Percentiles rank a stretch among this genome's conserved stretches.
Conservation (phyloP, 129 eudicot species). For the Chrysanthemum seticuspe region DNA sequence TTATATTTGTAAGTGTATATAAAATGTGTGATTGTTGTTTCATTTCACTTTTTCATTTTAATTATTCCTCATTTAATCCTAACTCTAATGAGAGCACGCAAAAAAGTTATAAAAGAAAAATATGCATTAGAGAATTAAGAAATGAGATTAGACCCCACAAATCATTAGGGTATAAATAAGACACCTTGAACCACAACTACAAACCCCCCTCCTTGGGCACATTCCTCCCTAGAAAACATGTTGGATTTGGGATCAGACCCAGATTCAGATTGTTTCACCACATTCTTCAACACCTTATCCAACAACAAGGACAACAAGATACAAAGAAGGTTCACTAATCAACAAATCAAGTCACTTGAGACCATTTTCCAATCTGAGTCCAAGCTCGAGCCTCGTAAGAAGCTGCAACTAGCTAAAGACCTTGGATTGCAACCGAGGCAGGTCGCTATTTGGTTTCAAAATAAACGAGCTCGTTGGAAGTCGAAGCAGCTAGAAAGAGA, state of each 20-base stretch:
- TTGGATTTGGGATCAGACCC: conserved; percentile 26
- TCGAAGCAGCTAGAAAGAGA: conserved; percentile 67
- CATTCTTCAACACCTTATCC: conserved; percentile 14
- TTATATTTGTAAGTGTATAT: too few relatives aligned
- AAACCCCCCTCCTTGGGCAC: conserved; percentile 28
- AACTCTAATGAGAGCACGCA: background rate
- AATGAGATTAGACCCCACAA: conserved; percentile 17
- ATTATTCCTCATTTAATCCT: too few relatives aligned
- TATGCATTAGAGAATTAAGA: conserved; percentile 1
- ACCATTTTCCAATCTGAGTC: conserved; percentile 52
- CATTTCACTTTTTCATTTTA: too few relatives aligned
- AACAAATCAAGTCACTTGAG: conserved; percentile 61
- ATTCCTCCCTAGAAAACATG: background rate
- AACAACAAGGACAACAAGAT: conserved; percentile 40
- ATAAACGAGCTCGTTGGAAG: conserved; percentile 72
- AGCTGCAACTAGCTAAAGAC: conserved; percentile 58
- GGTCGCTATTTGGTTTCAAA: conserved; percentile 80
- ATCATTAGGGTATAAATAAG: conserved; percentile 19
- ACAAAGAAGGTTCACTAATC: conserved; percentile 53
- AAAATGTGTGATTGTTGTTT: too few relatives aligned
- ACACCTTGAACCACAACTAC: conserved; percentile 14
- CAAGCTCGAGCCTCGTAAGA: conserved; percentile 61
- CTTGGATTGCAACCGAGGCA: conserved; percentile 72
- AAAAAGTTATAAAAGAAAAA: background rate
- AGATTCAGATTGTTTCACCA: conserved; percentile 30